phyloP scores from a whole-genome alignment of 2,329 filamentous ascomycete species.

The Biscogniauxia sp. region DNA sequence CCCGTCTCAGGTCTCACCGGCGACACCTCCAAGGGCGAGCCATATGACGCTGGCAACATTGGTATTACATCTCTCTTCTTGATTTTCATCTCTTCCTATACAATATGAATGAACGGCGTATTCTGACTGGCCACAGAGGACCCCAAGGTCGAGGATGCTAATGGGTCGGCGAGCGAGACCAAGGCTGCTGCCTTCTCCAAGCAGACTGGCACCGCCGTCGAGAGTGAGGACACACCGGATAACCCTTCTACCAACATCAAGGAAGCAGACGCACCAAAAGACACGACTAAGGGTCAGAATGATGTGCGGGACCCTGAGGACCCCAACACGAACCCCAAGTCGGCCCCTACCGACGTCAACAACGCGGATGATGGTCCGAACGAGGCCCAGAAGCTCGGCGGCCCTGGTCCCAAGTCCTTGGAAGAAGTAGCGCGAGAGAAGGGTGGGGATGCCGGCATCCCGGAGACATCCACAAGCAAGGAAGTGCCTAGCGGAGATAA shows the following conservation, averaged over 20 bases:
- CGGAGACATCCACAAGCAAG: not conserved
- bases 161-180: constrained; percentile 1
- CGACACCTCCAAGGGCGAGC: constrained; percentile 64
- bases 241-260: constrained; percentile 30
- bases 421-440: constrained; percentile 30
- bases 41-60: constrained; percentile 77
- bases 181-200: constrained; percentile 17
- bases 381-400: constrained; percentile 36
- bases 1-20: constrained; percentile 71
- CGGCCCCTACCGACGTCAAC: constrained; percentile 38
- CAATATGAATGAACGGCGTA: not conserved
- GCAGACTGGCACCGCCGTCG: constrained; percentile 25
- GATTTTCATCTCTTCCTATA: not conserved
- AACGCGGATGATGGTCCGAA: constrained; percentile 33
- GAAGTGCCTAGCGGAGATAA: constrained; percentile 32
- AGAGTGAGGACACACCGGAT: constrained; percentile 23
- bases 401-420: constrained; percentile 44
- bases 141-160: not conserved
- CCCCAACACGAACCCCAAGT: constrained; percentile 33
- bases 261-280: constrained; percentile 19
- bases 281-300: constrained; percentile 35
- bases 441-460: constrained; percentile 29
- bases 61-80: constrained; percentile 42
- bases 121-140: not conserved
- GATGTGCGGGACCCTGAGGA: constrained; percentile 41